A percentile compares a stretch with the other conserved stretches of the same genome.
These are phyloP conservation scores for Thalassiosira sp. DNA, from an alignment of 352 stramenopile genomes.

Conservation along the genomic window DNA sequence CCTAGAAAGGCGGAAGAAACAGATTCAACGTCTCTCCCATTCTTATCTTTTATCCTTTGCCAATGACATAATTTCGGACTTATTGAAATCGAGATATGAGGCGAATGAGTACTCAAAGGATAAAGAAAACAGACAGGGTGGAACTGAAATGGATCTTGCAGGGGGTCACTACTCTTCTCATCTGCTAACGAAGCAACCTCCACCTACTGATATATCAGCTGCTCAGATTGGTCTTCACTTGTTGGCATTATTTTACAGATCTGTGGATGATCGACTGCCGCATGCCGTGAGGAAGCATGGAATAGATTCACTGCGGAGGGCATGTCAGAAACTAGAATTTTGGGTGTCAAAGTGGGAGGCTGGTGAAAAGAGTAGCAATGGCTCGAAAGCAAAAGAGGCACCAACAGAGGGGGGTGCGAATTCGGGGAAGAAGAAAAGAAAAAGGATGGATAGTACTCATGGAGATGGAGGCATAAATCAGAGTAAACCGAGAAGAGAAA, in stretches of 20 bases:
- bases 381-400: not conserved
- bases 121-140: not conserved
- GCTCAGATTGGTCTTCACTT: slow-evolving; percentile 22
- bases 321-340: slow-evolving; percentile 15
- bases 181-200: slow-evolving; percentile 7
- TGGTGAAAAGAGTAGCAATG: not conserved
- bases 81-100: not conserved
- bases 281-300: slow-evolving; percentile 21
- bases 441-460: not conserved
- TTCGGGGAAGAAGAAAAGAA: slow-evolving; percentile 6
- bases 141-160: slow-evolving; percentile 1
- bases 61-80: not conserved
- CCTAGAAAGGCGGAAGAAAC: not conserved
- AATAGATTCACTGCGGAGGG: slow-evolving; percentile 13
- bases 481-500: not conserved
- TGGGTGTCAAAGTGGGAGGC: slow-evolving; percentile 13
- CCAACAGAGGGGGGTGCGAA: not conserved
- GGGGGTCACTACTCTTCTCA: slow-evolving; percentile 19
- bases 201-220: not conserved
- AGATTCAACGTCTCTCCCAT: slow-evolving; percentile 17
- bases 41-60: not conserved
- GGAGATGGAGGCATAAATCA: not conserved
- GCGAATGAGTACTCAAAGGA: not conserved
- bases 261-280: slow-evolving; percentile 29
- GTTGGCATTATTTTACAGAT: slow-evolving; percentile 40